Conservation (phyloP, 148 eudicot genomes). For the Fagopyrum homotropicum region DNA sequence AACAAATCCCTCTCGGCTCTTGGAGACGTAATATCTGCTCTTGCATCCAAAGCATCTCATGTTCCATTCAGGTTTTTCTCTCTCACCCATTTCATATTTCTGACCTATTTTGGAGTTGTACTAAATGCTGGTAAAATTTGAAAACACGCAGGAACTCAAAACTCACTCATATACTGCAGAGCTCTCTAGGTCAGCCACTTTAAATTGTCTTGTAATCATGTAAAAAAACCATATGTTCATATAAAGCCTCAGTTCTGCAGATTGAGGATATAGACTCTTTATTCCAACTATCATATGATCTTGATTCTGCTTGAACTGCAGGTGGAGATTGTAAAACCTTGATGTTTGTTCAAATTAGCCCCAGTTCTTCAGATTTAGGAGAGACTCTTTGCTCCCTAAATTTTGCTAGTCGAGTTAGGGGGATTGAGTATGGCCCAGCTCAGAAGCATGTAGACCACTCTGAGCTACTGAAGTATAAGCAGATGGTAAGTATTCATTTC, state of each 20-base stretch:
- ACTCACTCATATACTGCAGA: conserved; percentile 94
- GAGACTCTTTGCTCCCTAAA: conserved; percentile 89
- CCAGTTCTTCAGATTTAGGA: conserved; percentile 64
- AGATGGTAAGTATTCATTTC: conserved; percentile 38
- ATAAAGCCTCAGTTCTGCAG: conserved; percentile 58
- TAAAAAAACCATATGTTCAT: conserved; percentile 30
- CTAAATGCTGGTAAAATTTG: background rate
- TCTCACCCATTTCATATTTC: background rate
- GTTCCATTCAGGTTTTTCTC: conserved; percentile 67
- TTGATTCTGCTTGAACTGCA: conserved; percentile 19
- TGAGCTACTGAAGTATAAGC: conserved; percentile 72
- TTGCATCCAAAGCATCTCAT: conserved; percentile 84
- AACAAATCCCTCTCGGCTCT: conserved; percentile 90
- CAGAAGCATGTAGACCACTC: conserved; percentile 69
- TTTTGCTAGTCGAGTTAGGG: conserved; percentile 87
- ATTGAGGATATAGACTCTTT: too few relatives aligned
- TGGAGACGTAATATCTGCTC: conserved; percentile 94
- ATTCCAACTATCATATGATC: conserved; percentile 27
- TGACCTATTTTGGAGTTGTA: too few relatives aligned
- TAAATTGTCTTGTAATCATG: too few relatives aligned
- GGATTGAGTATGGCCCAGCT: conserved; percentile 82
- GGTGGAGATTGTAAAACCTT: conserved; percentile 98
- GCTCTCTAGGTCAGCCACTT: conserved; percentile 69
- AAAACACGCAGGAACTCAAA: conserved; percentile 68
- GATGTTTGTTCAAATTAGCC: conserved; percentile 95